A percentile compares a stretch with the other conserved stretches of the same genome.
phyloP scores from a whole-genome alignment of 1,284 basidiomycete genomes.

The Boletellus deceptivus region DNA sequence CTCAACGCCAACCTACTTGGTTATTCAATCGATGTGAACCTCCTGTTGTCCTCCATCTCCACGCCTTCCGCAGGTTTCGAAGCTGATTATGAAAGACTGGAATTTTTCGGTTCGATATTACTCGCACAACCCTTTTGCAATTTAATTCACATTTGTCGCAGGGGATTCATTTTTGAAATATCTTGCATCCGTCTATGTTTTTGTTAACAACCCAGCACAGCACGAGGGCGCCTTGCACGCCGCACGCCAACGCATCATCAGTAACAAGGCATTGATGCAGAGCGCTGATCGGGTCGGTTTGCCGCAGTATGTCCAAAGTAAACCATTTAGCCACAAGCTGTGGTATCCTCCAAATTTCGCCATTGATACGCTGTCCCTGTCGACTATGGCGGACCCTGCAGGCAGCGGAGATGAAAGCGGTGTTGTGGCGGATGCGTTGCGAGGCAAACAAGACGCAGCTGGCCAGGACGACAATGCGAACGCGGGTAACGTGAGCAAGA shows the following conservation, averaged over 20 bases:
- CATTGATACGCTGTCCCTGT: constrained; percentile 20
- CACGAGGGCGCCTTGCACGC: constrained; percentile 65
- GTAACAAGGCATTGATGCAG: constrained; percentile 62
- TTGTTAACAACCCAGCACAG: constrained; percentile 59
- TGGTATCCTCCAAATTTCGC: constrained; percentile 60
- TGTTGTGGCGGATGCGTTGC: constrained; percentile 9
- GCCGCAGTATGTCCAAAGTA: constrained; percentile 68
- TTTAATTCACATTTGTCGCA: constrained; percentile 31
- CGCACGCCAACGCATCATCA: constrained; percentile 65
- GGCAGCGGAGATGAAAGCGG: constrained; percentile 29
- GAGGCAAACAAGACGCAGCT: constrained; percentile 11
- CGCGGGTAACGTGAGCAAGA: constrained; percentile 30
- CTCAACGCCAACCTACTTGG: constrained; percentile 69
- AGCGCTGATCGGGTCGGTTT: constrained; percentile 56
- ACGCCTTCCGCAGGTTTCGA: constrained; percentile 65
- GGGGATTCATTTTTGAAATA: constrained; percentile 83
- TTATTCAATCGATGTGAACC: constrained; percentile 54
- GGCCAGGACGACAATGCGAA: constrained; percentile 14
- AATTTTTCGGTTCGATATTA: constrained; percentile 61
- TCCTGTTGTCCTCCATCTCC: constrained; percentile 64
- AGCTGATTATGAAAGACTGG: constrained; percentile 76
- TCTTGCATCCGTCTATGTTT: constrained; percentile 69
- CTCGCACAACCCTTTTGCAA: constrained; percentile 10
- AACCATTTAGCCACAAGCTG: constrained; percentile 60
- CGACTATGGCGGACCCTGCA: constrained; percentile 19